A percentile compares a stretch with the other conserved stretches of the same genome.
Evolutionary conservation across 2,329 filamentous ascomycete genomes (phyloP).

Genomic region (Hypoxylon sp.): DNA sequence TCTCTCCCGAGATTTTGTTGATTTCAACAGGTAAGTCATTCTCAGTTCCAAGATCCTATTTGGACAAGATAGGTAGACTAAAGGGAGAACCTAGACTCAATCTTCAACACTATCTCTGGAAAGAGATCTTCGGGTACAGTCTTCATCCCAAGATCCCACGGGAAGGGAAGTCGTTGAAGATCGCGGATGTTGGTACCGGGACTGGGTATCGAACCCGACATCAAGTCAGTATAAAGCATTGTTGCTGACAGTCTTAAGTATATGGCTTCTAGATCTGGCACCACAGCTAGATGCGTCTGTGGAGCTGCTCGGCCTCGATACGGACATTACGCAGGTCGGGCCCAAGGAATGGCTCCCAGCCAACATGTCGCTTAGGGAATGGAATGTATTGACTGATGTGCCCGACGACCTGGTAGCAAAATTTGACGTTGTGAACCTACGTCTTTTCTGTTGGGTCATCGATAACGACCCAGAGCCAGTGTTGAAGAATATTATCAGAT

Average conservation of each 20-base stretch:
- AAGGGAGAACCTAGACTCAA: constrained; percentile 33
- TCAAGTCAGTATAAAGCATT: neutral
- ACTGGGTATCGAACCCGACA: constrained; percentile 37
- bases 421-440: neutral
- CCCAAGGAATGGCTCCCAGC: neutral
- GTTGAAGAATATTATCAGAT: neutral
- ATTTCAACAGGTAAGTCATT: constrained; percentile 7
- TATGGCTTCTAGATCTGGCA: neutral
- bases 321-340: neutral
- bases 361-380: neutral
- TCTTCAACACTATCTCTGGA: constrained; percentile 42
- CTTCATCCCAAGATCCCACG: constrained; percentile 45
- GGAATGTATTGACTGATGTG: neutral
- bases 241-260: neutral
- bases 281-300: neutral
- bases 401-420: neutral
- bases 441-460: constrained; percentile 1
- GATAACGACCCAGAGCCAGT: neutral
- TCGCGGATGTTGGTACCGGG: constrained; percentile 49
- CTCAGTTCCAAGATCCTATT: too few species aligned
- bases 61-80: too few species aligned
- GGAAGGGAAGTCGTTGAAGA: constrained; percentile 21
- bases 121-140: constrained; percentile 41
- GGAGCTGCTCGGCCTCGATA: neutral
- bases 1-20: constrained; percentile 2